A percentile compares a stretch with the other conserved stretches of the same genome.
Conservation (phyloP, 2,329 filamentous ascomycete species). For the Aspergillus tubingensis region DNA sequence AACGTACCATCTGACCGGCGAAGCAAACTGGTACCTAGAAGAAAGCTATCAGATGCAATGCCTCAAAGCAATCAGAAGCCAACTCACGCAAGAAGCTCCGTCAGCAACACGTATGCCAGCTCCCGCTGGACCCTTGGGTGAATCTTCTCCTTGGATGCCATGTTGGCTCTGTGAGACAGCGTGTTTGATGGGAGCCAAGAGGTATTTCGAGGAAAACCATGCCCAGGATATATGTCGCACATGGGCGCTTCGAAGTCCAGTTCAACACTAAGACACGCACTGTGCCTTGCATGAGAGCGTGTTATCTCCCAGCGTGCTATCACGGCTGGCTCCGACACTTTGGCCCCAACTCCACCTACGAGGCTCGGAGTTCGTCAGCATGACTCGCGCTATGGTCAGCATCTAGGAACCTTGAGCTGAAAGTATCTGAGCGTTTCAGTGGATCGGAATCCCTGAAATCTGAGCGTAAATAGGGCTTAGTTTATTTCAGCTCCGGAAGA, state of each 20-base stretch:
- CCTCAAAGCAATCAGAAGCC: background rate
- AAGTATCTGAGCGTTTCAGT: background rate
- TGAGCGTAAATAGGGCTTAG: background rate
- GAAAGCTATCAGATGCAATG: background rate
- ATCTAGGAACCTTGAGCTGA: background rate
- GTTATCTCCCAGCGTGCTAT: background rate
- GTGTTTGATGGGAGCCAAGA: background rate
- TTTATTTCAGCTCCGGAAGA: background rate
- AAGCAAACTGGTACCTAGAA: slow-evolving; percentile 4
- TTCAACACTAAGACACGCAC: background rate
- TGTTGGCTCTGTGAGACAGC: background rate
- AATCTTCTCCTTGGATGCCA: background rate
- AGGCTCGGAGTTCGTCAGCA: background rate
- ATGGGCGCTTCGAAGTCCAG: too few relatives aligned
- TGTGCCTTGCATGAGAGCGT: background rate
- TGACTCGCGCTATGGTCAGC: background rate
- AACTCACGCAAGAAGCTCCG: slow-evolving; percentile 1
- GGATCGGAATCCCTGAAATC: background rate
- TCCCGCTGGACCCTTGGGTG: slow-evolving; percentile 2
- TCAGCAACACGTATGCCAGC: slow-evolving; percentile 5
- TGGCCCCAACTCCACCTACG: background rate
- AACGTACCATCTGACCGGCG: slow-evolving; percentile 6
- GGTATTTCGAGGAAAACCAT: slow-evolving; percentile 3
- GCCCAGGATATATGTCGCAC: background rate
- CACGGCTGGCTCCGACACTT: background rate